phyloP scores from a whole-genome alignment of 208 protist species.

The Leishmania major region DNA sequence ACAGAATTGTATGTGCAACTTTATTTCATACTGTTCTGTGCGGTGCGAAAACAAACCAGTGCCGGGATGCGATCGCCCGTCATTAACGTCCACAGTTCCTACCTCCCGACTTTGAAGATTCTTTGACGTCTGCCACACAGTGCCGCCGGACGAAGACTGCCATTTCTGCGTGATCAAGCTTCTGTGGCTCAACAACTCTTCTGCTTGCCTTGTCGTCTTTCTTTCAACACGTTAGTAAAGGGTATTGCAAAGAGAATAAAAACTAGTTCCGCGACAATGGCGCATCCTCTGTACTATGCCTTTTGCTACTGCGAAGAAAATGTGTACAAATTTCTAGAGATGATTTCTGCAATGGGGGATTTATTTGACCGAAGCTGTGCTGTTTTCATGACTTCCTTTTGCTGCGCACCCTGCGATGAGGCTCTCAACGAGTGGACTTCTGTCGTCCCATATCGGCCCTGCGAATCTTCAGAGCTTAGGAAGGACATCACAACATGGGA shows the following conservation, averaged over 20 bases:
- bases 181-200: neutral
- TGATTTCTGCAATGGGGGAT: conserved; percentile 2
- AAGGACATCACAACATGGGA: conserved; percentile 38
- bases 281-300: conserved; percentile 19
- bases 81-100: neutral
- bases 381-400: conserved; percentile 41
- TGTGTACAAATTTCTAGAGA: conserved; percentile 27
- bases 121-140: neutral
- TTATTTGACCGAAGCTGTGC: conserved; percentile 35
- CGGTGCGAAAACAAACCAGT: neutral
- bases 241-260: neutral
- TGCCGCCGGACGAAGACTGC: neutral
- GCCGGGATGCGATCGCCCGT: neutral
- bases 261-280: neutral
- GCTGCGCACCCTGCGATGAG: conserved; percentile 13
- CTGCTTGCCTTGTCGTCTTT: neutral
- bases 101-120: neutral
- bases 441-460: conserved; percentile 37
- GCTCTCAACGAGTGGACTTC: conserved; percentile 30
- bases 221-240: neutral
- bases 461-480: conserved; percentile 2
- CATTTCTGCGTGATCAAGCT: neutral
- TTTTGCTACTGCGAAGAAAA: conserved; percentile 53
- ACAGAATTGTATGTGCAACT: neutral
- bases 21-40: neutral